Evolutionary conservation across 2,329 filamentous ascomycete genomes (phyloP).

Genomic region (Nothopassalora personata): DNA sequence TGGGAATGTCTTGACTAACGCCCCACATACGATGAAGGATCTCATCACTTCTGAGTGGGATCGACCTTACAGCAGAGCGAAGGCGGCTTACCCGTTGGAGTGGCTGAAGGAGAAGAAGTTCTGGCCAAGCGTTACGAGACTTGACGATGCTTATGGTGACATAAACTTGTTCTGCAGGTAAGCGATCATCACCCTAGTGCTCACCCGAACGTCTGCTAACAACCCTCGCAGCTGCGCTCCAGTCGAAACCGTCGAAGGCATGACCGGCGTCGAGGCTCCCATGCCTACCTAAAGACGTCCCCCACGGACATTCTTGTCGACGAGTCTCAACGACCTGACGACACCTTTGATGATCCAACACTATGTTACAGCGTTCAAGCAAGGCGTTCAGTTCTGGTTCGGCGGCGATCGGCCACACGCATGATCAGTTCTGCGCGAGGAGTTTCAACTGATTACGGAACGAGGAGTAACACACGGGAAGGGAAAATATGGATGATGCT

Average conservation of each 20-base stretch:
- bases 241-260: constrained; percentile 54
- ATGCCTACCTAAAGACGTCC: constrained; percentile 17
- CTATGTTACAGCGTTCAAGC: constrained; percentile 22
- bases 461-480: neutral
- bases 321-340: neutral
- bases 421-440: neutral
- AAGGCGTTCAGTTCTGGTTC: constrained; percentile 14
- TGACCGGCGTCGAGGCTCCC: constrained; percentile 31
- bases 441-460: neutral
- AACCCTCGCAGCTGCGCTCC: constrained; percentile 58
- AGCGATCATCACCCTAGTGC: constrained; percentile 7
- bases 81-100: constrained; percentile 78
- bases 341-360: constrained; percentile 16
- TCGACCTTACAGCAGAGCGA: constrained; percentile 71
- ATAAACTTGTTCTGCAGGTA: constrained; percentile 85
- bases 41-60: constrained; percentile 73
- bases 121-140: constrained; percentile 80
- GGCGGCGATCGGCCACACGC: neutral
- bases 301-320: neutral
- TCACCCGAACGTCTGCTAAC: neutral
- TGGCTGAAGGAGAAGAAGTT: constrained; percentile 94
- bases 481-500: neutral
- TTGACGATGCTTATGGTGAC: constrained; percentile 88
- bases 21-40: constrained; percentile 80
- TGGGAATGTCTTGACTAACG: constrained; percentile 80